Evolutionary conservation across 257 asterid species (phyloP).

Genomic region (Petunia secreta): DNA sequence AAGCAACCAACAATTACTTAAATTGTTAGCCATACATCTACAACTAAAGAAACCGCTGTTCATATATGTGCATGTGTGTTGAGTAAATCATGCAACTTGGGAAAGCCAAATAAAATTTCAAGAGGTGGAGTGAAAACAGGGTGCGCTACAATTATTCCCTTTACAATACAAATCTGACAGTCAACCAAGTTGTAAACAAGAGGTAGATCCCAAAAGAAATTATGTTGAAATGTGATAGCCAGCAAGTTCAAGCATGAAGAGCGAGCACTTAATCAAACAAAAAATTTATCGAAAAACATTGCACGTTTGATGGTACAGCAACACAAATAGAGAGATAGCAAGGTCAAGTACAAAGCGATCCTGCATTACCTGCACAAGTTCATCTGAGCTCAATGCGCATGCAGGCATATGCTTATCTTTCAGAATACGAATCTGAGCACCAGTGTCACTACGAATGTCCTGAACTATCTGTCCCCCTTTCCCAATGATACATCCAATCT

Average conservation of each 20-base stretch:
- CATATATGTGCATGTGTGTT: neutral
- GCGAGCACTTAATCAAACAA: neutral
- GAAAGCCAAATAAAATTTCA: neutral
- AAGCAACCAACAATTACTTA: neutral
- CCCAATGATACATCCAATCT: slow-evolving; percentile 37
- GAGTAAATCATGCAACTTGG: neutral
- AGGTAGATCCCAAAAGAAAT: neutral
- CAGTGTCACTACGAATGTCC: slow-evolving; percentile 37
- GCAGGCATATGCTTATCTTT: slow-evolving; percentile 38
- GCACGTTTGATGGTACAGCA: neutral
- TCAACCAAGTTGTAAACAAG: slow-evolving; percentile 4
- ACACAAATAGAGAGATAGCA: slow-evolving; percentile 10
- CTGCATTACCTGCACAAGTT: slow-evolving; percentile 38
- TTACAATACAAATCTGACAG: neutral
- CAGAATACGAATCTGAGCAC: slow-evolving; percentile 37
- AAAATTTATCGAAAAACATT: neutral
- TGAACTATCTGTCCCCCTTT: slow-evolving; percentile 43
- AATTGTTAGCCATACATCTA: neutral
- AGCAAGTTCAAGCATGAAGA: slow-evolving; percentile 9
- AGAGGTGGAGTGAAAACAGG: neutral
- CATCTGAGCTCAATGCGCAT: slow-evolving; percentile 37
- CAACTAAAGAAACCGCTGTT: neutral
- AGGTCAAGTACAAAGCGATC: neutral
- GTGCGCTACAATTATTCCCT: neutral
- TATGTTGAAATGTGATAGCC: neutral